These are phyloP conservation scores for Ascochyta clinopodiicola DNA, from an alignment of 2,329 filamentous ascomycete genomes.

Conservation along the genomic window DNA sequence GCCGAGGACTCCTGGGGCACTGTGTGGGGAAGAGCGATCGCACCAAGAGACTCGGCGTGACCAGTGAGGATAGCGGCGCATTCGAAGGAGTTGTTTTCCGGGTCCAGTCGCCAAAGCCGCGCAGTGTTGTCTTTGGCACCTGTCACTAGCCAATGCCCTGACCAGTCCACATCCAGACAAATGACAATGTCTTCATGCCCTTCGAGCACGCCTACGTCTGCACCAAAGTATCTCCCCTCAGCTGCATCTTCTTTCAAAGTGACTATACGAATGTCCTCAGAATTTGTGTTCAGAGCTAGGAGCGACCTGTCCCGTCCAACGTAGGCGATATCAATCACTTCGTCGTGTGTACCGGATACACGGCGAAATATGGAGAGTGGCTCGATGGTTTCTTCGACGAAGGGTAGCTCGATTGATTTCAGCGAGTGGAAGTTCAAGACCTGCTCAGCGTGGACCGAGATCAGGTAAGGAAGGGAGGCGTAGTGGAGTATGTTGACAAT, in stretches of 20 bases:
- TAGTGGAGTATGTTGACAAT: conserved; percentile 77
- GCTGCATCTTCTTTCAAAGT: conserved; percentile 61
- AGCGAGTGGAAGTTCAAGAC: conserved; percentile 78
- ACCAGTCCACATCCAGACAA: conserved; percentile 93
- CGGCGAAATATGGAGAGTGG: conserved; percentile 70
- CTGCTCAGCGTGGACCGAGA: conserved; percentile 89
- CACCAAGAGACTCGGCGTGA: conserved; percentile 91
- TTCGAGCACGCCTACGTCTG: conserved; percentile 83
- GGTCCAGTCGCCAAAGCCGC: conserved; percentile 86
- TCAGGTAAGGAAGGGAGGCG: conserved; percentile 69
- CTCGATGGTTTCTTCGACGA: conserved; percentile 57
- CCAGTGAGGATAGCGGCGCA: conserved; percentile 85
- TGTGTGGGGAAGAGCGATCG: conserved; percentile 79
- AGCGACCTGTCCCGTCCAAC: conserved; percentile 80
- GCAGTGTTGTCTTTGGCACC: conserved; percentile 97
- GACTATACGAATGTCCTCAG: conserved; percentile 88
- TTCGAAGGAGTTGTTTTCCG: conserved; percentile 73
- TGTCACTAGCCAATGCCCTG: conserved; percentile 93
- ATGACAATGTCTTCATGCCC: conserved; percentile 97
- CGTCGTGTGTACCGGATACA: conserved; percentile 95
- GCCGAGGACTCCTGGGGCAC: conserved; percentile 72
- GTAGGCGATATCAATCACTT: conserved; percentile 93
- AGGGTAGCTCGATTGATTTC: conserved; percentile 49
- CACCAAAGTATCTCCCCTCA: conserved; percentile 76
- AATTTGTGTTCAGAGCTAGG: conserved; percentile 91